Percentiles rank a stretch among this genome's conserved stretches.
phyloP scores from a whole-genome alignment of 352 stramenopile genomes.

The Phytophthora citrophthora region DNA sequence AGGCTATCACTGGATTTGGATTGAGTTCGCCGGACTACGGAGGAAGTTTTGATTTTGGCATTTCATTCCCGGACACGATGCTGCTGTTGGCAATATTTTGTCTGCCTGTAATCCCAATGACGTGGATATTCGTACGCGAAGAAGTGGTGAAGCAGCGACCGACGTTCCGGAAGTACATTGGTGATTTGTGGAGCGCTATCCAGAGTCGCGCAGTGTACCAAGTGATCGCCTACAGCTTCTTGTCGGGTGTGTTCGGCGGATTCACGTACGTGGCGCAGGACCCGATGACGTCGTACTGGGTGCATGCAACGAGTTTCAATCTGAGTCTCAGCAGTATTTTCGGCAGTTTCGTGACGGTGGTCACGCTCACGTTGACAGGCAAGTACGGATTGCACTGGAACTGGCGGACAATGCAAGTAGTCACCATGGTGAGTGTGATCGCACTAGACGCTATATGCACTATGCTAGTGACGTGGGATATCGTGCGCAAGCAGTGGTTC shows the following conservation, averaged over 20 bases:
- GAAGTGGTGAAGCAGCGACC: conserved; percentile 36
- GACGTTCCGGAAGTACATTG: conserved; percentile 47
- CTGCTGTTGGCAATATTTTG: conserved; percentile 43
- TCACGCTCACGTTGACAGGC: conserved; percentile 50
- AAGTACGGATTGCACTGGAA: conserved; percentile 65
- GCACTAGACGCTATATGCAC: conserved; percentile 53
- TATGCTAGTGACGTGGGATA: conserved; percentile 62
- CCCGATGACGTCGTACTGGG: conserved; percentile 59
- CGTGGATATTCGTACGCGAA: conserved; percentile 60
- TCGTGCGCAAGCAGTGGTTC: conserved; percentile 61
- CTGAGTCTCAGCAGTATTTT: conserved; percentile 53
- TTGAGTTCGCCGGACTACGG: conserved; percentile 51
- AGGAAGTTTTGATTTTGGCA: conserved; percentile 50
- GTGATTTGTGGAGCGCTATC: conserved; percentile 47
- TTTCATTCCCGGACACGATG: conserved; percentile 49
- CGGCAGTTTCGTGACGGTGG: conserved; percentile 44
- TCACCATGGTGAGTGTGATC: conserved; percentile 51
- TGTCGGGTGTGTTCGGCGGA: conserved; percentile 45
- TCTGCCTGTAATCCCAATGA: conserved; percentile 53
- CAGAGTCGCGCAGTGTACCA: conserved; percentile 61
- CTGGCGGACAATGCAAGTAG: conserved; percentile 51
- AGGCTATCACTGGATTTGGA: conserved; percentile 46
- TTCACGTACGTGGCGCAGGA: conserved; percentile 58
- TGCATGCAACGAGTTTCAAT: conserved; percentile 54
- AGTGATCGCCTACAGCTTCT: conserved; percentile 58